phyloP scores from a whole-genome alignment of 192 early-diverging fungal species.

The Backusella westeae region DNA sequence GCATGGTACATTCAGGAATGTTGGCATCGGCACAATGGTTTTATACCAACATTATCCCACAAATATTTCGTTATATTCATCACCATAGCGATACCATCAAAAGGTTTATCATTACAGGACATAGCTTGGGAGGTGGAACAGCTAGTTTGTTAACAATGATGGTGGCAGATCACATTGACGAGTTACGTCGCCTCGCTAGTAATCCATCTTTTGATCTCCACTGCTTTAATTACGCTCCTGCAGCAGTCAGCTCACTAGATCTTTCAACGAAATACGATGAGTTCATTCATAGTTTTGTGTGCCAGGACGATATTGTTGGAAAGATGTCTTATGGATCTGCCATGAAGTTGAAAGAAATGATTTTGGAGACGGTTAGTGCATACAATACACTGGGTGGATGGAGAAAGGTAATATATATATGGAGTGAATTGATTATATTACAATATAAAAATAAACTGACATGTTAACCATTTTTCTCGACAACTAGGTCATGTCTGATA shows the following conservation, averaged over 20 bases:
- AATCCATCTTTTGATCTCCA: slow-evolving; percentile 42
- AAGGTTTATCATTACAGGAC: slow-evolving; percentile 56
- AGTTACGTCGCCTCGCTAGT: slow-evolving; percentile 21
- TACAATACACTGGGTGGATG: slow-evolving; percentile 30
- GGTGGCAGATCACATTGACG: slow-evolving; percentile 46
- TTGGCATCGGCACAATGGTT: slow-evolving; percentile 66
- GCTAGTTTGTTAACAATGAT: slow-evolving; percentile 64
- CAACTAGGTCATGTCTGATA: slow-evolving; percentile 19
- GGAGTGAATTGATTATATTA: background rate
- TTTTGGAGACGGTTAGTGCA: slow-evolving; percentile 45
- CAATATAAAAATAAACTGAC: background rate
- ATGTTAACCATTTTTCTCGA: background rate
- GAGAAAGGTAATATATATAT: slow-evolving; percentile 7
- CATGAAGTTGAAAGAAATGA: slow-evolving; percentile 58
- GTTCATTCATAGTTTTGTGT: slow-evolving; percentile 56
- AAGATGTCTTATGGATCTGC: slow-evolving; percentile 67
- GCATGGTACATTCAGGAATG: slow-evolving; percentile 75
- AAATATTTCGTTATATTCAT: slow-evolving; percentile 47
- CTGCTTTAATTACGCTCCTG: slow-evolving; percentile 52
- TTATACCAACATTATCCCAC: slow-evolving; percentile 56
- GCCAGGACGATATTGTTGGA: slow-evolving; percentile 58
- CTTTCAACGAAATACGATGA: slow-evolving; percentile 47
- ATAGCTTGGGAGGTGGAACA: slow-evolving; percentile 61
- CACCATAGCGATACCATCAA: slow-evolving; percentile 32
- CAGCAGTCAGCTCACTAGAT: slow-evolving; percentile 47